phyloP scores from a whole-genome alignment of 495 filamentous ascomycete genomes.

The Coniosporium apollinis region DNA sequence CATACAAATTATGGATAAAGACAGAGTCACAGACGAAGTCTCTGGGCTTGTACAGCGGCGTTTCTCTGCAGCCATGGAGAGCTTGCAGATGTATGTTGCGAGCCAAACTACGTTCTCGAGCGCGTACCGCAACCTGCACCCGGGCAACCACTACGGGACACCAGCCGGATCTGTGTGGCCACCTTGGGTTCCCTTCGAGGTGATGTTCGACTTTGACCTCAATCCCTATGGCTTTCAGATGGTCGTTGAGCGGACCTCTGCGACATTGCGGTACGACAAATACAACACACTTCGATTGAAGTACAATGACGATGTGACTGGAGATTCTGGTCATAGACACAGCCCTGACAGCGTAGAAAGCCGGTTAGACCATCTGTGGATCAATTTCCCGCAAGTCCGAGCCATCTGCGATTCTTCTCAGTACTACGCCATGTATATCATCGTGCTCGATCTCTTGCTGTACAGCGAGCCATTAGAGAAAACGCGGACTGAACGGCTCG shows the following conservation, averaged over 20 bases:
- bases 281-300: slow-evolving; percentile 95
- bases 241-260: slow-evolving; percentile 87
- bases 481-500: slow-evolving; percentile 75
- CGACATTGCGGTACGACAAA: slow-evolving; percentile 87
- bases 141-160: slow-evolving; percentile 82
- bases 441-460: slow-evolving; percentile 82
- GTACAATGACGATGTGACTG: slow-evolving; percentile 85
- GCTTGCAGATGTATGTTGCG: slow-evolving; percentile 93
- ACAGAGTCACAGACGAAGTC: slow-evolving; percentile 77
- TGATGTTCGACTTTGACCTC: slow-evolving; percentile 88
- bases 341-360: slow-evolving; percentile 44
- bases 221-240: slow-evolving; percentile 91
- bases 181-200: slow-evolving; percentile 92
- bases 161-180: slow-evolving; percentile 78
- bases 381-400: slow-evolving; percentile 83
- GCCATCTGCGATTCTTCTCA: slow-evolving; percentile 90
- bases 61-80: slow-evolving; percentile 87
- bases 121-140: slow-evolving; percentile 76
- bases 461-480: slow-evolving; percentile 95
- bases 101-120: slow-evolving; percentile 70
- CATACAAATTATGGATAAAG: slow-evolving; percentile 93
- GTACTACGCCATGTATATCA: slow-evolving; percentile 95
- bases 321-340: slow-evolving; percentile 20
- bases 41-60: slow-evolving; percentile 88
- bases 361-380: slow-evolving; percentile 86